These are phyloP conservation scores for Globisporangium abappressorium DNA, from an alignment of 352 stramenopile genomes.

Conservation along the genomic window DNA sequence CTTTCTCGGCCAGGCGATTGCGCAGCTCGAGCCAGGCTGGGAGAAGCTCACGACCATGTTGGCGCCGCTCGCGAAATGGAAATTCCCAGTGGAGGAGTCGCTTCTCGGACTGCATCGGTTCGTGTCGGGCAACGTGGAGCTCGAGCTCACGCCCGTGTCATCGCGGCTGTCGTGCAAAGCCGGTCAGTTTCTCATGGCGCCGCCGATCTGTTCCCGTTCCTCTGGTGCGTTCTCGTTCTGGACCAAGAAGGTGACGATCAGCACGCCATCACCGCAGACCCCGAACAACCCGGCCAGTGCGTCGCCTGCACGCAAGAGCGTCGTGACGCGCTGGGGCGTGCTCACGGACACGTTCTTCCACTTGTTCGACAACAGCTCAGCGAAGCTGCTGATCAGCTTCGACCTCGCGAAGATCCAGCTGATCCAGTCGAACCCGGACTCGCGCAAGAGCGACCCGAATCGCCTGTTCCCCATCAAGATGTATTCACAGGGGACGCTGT, in stretches of 20 bases:
- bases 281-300: slow-evolving; percentile 40
- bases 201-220: slow-evolving; percentile 34
- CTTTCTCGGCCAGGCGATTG: slow-evolving; percentile 68
- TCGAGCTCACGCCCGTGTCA: slow-evolving; percentile 55
- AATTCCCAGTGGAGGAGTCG: slow-evolving; percentile 72
- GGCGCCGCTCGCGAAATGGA: slow-evolving; percentile 67
- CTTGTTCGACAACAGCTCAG: slow-evolving; percentile 74
- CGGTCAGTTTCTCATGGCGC: slow-evolving; percentile 72
- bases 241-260: slow-evolving; percentile 48
- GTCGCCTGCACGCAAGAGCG: slow-evolving; percentile 45
- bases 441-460: slow-evolving; percentile 45
- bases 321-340: slow-evolving; percentile 74
- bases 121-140: slow-evolving; percentile 52
- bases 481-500: slow-evolving; percentile 63
- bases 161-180: slow-evolving; percentile 63
- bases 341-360: slow-evolving; percentile 79
- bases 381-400: slow-evolving; percentile 63
- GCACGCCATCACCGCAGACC: slow-evolving; percentile 40
- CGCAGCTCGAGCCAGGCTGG: slow-evolving; percentile 60
- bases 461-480: slow-evolving; percentile 69
- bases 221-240: slow-evolving; percentile 62
- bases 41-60: slow-evolving; percentile 37
- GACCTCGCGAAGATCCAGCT: slow-evolving; percentile 81
- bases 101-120: slow-evolving; percentile 70
- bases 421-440: slow-evolving; percentile 45